These are phyloP conservation scores for Fusarium pseudograminearum DNA, from an alignment of 2,329 filamentous ascomycete species.

Conservation along the genomic window DNA sequence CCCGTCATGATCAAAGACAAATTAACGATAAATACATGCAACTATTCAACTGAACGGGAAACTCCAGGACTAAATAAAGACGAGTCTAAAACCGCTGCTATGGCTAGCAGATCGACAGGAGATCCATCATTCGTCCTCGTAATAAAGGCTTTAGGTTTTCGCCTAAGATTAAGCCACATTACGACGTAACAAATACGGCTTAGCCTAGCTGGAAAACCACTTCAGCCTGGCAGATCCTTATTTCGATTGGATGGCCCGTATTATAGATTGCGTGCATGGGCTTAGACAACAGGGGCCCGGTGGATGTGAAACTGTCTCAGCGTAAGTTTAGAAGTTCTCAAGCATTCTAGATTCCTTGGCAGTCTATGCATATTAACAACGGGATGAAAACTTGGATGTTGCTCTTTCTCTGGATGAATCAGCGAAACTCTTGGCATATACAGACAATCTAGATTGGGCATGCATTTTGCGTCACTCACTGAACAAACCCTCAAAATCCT, in stretches of 20 bases:
- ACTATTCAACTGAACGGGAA: rapidly evolving
- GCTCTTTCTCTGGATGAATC: rapidly evolving
- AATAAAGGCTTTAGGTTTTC: not conserved
- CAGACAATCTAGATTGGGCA: no score
- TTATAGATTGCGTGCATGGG: not conserved
- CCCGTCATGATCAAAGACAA: not conserved
- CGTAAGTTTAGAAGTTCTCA: not conserved
- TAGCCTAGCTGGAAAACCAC: no score
- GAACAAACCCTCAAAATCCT: no score
- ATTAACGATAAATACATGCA: rapidly evolving
- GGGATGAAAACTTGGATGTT: rapidly evolving
- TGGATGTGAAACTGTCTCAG: not conserved
- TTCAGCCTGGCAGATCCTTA: not conserved
- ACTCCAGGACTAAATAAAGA: not conserved
- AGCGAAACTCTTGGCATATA: no score
- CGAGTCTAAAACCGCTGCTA: not conserved
- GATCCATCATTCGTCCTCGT: not conserved
- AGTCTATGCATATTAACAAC: not conserved
- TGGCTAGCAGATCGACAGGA: not conserved
- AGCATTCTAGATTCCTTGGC: not conserved
- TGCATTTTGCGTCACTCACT: no score
- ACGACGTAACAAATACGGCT: no score
- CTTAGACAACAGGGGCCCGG: not conserved
- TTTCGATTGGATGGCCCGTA: not conserved
- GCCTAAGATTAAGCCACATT: not conserved